Conservation (phyloP, 2,329 filamentous ascomycete species). For the Colletotrichum gloeosporioides region DNA sequence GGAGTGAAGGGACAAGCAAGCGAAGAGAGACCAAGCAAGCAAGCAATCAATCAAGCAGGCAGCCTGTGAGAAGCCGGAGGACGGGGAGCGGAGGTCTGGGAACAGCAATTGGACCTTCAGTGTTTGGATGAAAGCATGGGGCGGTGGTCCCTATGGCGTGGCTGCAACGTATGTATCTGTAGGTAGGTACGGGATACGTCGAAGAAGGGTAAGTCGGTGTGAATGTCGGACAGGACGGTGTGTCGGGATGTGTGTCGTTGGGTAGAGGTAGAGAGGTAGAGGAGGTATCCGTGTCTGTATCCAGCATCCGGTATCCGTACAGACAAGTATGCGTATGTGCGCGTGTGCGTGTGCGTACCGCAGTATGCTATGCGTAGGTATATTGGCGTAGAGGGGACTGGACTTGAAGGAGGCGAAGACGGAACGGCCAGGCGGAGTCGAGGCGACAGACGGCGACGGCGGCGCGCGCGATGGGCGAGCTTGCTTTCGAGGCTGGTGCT, state of each 20-base stretch:
- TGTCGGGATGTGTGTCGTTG: background rate
- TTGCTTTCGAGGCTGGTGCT: background rate
- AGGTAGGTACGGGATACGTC: background rate
- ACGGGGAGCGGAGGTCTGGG: background rate
- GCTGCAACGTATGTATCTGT: background rate
- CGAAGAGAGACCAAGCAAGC: background rate
- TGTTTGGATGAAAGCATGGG: conserved; percentile 22
- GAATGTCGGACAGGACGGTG: conserved; percentile 18
- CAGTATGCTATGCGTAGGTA: background rate
- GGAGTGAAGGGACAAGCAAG: background rate
- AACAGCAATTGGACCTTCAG: conserved; percentile 6
- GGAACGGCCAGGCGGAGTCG: background rate
- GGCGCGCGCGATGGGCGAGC: background rate
- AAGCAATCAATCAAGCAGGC: background rate
- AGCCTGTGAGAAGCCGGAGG: conserved; percentile 20
- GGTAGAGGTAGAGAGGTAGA: background rate
- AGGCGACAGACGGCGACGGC: background rate
- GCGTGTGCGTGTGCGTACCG: background rate
- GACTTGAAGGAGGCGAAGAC: background rate
- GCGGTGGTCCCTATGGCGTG: conserved; percentile 1
- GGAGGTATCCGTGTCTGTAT: background rate
- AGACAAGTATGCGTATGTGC: background rate
- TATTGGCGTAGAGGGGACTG: background rate
- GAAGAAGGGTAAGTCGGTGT: conserved; percentile 11
- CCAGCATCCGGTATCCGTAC: background rate